Evolutionary conservation across 306 rosid species (phyloP).

Genomic region (Oemleria cerasiformis): DNA sequence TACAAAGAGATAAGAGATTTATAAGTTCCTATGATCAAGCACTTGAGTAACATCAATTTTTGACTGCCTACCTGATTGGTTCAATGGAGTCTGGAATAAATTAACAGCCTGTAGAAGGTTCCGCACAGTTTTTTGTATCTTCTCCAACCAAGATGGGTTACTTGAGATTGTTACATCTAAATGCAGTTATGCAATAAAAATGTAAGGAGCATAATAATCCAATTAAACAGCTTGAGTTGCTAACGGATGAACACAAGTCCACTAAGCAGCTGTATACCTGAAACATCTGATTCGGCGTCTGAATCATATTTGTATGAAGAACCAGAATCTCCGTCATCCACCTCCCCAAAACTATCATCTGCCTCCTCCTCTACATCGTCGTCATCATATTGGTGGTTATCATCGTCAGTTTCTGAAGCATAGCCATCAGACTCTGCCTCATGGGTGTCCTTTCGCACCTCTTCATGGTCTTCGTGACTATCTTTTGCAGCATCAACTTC

Average conservation of each 20-base stretch:
- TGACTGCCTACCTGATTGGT: slow-evolving; percentile 64
- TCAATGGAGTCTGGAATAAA: slow-evolving; percentile 85
- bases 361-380: slow-evolving; percentile 45
- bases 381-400: slow-evolving; percentile 51
- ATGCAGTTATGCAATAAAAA: slow-evolving; percentile 6
- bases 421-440: slow-evolving; percentile 63
- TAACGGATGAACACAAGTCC: slow-evolving; percentile 20
- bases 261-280: slow-evolving; percentile 57
- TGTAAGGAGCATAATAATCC: neutral
- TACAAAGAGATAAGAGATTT: slow-evolving; percentile 27
- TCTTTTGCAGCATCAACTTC: slow-evolving; percentile 40
- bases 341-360: slow-evolving; percentile 57
- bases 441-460: slow-evolving; percentile 35
- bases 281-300: slow-evolving; percentile 50
- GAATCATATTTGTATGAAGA: slow-evolving; percentile 61
- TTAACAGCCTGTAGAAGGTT: slow-evolving; percentile 66
- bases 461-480: slow-evolving; percentile 45
- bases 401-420: slow-evolving; percentile 87
- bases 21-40: neutral
- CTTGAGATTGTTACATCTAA: slow-evolving; percentile 51
- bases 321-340: slow-evolving; percentile 50
- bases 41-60: slow-evolving; percentile 15
- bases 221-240: slow-evolving; percentile 1
- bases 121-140: slow-evolving; percentile 67
- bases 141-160: slow-evolving; percentile 82